phyloP scores from a whole-genome alignment of 163 green algal genomes.

The Smithsoniella earleae region DNA sequence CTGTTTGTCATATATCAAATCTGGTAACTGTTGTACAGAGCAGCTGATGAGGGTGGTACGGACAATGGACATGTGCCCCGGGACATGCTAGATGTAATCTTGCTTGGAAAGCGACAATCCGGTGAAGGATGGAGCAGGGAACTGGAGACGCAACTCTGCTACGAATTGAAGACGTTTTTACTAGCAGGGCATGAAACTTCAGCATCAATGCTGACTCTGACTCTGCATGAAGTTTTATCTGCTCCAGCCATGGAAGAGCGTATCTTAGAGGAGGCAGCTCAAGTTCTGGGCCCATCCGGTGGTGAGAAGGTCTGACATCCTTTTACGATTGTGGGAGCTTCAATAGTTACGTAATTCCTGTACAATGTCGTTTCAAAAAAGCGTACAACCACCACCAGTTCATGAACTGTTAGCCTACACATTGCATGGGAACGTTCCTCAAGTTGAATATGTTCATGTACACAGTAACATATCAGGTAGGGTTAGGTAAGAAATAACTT shows the following conservation, averaged over 20 bases:
- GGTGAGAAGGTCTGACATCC: not conserved
- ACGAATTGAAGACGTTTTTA: constrained; percentile 94
- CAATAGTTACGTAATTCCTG: not conserved
- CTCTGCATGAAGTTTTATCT: constrained; percentile 55
- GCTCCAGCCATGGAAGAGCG: constrained; percentile 12
- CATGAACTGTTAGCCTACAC: too few relatives aligned
- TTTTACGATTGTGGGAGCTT: not conserved
- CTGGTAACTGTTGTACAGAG: too few relatives aligned
- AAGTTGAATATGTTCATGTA: too few relatives aligned
- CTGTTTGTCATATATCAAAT: constrained; percentile 32
- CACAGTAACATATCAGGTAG: too few relatives aligned
- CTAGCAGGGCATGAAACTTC: constrained; percentile 90
- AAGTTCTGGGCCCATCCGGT: not conserved
- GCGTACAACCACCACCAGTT: too few relatives aligned
- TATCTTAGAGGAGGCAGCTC: constrained; percentile 1
- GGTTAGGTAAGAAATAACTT: too few relatives aligned
- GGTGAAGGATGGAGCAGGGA: constrained; percentile 52
- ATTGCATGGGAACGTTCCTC: too few relatives aligned
- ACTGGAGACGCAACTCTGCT: constrained; percentile 82
- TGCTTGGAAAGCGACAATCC: constrained; percentile 29
- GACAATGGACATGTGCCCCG: too few relatives aligned
- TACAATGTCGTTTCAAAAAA: too few relatives aligned
- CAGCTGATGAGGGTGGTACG: too few relatives aligned
- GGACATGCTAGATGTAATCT: constrained; percentile 72
- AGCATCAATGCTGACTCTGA: constrained; percentile 88